These are phyloP conservation scores for Vigna radiata DNA, from an alignment of 306 rosid species.

Conservation along the genomic window DNA sequence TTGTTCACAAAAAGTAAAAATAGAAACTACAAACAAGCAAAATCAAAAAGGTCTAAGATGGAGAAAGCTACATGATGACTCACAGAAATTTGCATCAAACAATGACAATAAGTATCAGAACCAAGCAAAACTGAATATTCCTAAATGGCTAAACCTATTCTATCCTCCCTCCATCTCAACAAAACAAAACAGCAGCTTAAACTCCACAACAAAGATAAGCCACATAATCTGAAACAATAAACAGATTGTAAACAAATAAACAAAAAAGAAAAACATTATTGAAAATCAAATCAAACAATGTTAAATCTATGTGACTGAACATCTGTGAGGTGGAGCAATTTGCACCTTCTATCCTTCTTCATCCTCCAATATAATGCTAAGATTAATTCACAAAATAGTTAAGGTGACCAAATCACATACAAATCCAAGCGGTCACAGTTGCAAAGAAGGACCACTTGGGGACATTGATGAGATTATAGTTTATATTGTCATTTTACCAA, in stretches of 20 bases:
- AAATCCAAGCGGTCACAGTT: too few relatives aligned
- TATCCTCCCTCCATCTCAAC: neutral
- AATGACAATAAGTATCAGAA: neutral
- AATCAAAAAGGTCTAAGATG: neutral
- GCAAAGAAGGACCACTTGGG: too few relatives aligned
- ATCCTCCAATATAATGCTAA: too few relatives aligned
- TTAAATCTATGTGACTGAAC: neutral
- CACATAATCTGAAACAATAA: neutral
- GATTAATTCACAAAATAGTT: too few relatives aligned
- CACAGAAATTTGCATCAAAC: constrained; percentile 1
- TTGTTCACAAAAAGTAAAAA: neutral
- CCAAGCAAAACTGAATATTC: neutral
- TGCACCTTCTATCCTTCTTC: neutral
- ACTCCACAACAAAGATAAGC: neutral
- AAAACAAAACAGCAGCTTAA: neutral
- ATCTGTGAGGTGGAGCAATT: neutral
- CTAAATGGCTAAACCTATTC: neutral
- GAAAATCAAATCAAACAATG: neutral
- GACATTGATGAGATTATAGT: too few relatives aligned
- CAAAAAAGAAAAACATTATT: neutral
- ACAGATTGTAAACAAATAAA: neutral
- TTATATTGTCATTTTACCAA: too few relatives aligned
- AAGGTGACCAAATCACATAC: too few relatives aligned
- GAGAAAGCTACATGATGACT: constrained; percentile 12
- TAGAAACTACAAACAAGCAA: neutral